Evolutionary conservation across 2,329 filamentous ascomycete genomes (phyloP).

Genomic region (Pseudocercospora musae): DNA sequence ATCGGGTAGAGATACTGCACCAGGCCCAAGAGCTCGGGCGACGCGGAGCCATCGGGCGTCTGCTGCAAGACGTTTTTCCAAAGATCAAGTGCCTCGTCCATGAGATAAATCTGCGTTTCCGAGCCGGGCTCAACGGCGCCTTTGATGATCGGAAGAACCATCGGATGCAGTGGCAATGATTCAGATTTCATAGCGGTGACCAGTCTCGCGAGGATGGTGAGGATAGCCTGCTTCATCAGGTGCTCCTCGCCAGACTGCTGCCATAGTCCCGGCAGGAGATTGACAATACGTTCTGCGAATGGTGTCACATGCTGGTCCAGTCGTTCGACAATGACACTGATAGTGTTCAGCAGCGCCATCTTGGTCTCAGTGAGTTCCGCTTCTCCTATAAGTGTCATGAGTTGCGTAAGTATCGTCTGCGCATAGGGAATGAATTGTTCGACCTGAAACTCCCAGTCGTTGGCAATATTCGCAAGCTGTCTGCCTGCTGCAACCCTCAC

Average conservation of each 20-base stretch:
- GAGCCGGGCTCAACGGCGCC: slow-evolving; percentile 76
- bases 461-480: slow-evolving; percentile 74
- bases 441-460: slow-evolving; percentile 78
- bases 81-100: slow-evolving; percentile 88
- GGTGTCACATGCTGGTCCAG: slow-evolving; percentile 70
- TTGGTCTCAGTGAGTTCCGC: slow-evolving; percentile 84
- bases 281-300: slow-evolving; percentile 76
- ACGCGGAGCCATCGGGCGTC: slow-evolving; percentile 42
- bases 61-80: slow-evolving; percentile 76
- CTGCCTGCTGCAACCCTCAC: slow-evolving; percentile 88
- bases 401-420: slow-evolving; percentile 64
- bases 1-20: slow-evolving; percentile 46
- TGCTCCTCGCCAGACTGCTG: slow-evolving; percentile 79
- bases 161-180: slow-evolving; percentile 72
- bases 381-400: slow-evolving; percentile 75
- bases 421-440: slow-evolving; percentile 75
- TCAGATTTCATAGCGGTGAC: slow-evolving; percentile 80
- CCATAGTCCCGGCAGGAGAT: slow-evolving; percentile 78
- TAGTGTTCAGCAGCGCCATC: slow-evolving; percentile 82
- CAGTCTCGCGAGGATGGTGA: slow-evolving; percentile 78
- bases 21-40: slow-evolving; percentile 43
- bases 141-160: slow-evolving; percentile 78
- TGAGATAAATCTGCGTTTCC: slow-evolving; percentile 70
- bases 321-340: slow-evolving; percentile 74
- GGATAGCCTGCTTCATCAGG: slow-evolving; percentile 89